These are phyloP conservation scores for Astrephomene gubernaculifera DNA, from an alignment of 139 green algal species.

Conservation along the genomic window DNA sequence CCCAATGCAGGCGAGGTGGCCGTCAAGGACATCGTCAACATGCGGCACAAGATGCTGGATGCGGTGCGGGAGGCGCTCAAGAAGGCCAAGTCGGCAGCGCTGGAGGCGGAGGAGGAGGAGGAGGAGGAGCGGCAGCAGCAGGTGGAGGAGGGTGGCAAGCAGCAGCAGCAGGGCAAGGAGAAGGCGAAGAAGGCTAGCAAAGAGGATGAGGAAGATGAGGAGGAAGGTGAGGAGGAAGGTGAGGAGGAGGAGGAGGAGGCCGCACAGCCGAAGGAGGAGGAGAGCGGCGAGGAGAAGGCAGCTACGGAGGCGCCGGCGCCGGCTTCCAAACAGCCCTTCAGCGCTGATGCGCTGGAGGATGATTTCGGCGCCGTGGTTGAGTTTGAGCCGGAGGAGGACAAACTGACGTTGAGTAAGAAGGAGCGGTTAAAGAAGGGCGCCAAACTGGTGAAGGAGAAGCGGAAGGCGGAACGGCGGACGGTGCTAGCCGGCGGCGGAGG, in stretches of 20 bases:
- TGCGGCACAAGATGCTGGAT: constrained; percentile 43
- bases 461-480: constrained; percentile 11
- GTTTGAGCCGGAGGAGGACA: constrained; percentile 45
- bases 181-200: background rate
- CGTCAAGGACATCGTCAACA: constrained; percentile 45
- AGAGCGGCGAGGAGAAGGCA: constrained; percentile 3
- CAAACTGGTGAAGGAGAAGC: background rate
- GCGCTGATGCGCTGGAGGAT: constrained; percentile 37
- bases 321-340: background rate
- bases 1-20: constrained; percentile 52
- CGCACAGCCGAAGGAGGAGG: background rate
- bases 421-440: constrained; percentile 33
- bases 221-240: background rate
- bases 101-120: background rate
- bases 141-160: background rate
- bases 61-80: constrained; percentile 15
- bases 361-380: constrained; percentile 38
- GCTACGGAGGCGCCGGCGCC: background rate
- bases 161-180: background rate
- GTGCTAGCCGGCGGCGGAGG: background rate
- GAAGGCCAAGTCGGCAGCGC: background rate
- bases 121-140: background rate
- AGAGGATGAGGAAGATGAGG: background rate
- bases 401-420: constrained; percentile 39
- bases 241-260: constrained; percentile 5